Conservation (phyloP, 495 filamentous ascomycete genomes). For the Daldinia decipiens region DNA sequence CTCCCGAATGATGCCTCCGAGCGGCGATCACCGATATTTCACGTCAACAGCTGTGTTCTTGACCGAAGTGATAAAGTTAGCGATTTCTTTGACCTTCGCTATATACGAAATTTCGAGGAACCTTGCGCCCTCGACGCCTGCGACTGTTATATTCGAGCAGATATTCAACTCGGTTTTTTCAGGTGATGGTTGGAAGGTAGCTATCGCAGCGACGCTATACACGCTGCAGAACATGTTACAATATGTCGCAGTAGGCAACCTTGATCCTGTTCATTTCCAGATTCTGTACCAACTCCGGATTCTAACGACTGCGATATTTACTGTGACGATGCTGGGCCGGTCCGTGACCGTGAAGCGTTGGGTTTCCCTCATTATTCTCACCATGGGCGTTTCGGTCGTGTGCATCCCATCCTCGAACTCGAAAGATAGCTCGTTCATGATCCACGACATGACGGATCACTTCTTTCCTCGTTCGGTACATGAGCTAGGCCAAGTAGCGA, state of each 20-base stretch:
- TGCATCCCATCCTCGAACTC: constrained; percentile 73
- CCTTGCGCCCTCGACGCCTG: constrained; percentile 77
- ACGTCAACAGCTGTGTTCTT: constrained; percentile 94
- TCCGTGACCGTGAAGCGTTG: constrained; percentile 76
- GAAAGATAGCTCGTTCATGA: constrained; percentile 54
- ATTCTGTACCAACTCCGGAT: constrained; percentile 95
- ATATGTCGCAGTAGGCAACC: constrained; percentile 90
- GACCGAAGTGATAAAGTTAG: constrained; percentile 91
- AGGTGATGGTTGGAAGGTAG: constrained; percentile 96
- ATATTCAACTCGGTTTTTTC: constrained; percentile 85
- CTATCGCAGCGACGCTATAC: constrained; percentile 87
- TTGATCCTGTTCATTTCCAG: constrained; percentile 92
- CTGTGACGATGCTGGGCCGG: constrained; percentile 76
- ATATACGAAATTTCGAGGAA: constrained; percentile 85
- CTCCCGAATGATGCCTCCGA: constrained; percentile 87
- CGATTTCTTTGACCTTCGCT: constrained; percentile 84
- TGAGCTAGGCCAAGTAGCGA: constrained; percentile 63
- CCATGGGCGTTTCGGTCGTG: constrained; percentile 85
- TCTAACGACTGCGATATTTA: constrained; percentile 89
- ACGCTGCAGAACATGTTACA: constrained; percentile 91
- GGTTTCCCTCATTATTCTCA: constrained; percentile 81
- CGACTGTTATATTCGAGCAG: constrained; percentile 79
- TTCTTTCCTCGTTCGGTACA: constrained; percentile 80
- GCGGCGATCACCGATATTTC: constrained; percentile 85
- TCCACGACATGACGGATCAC: constrained; percentile 67